These are phyloP conservation scores for Boletus smithii DNA, from an alignment of 1,284 basidiomycete species.

Conservation along the genomic window DNA sequence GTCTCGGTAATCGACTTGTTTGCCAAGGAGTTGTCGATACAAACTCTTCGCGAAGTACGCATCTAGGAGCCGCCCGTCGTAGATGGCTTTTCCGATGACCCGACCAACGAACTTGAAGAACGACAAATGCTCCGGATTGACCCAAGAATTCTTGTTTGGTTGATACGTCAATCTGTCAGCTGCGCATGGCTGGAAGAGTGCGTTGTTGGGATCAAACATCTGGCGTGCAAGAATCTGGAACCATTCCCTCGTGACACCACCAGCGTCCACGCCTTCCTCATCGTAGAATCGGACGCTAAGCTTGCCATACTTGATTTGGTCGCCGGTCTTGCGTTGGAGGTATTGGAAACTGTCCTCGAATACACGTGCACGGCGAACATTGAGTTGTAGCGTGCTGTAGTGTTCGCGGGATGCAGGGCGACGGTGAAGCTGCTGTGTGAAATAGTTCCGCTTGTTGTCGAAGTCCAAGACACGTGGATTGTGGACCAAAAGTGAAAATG, in stretches of 20 bases:
- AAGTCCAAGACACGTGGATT: constrained; percentile 98
- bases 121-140: constrained; percentile 91
- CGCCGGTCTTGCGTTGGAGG: constrained; percentile 86
- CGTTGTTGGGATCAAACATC: constrained; percentile 99
- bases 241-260: constrained; percentile 98
- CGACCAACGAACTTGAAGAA: constrained; percentile 99
- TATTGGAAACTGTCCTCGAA: constrained; percentile 97
- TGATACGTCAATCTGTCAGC: constrained; percentile 94
- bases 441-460: constrained; percentile 99
- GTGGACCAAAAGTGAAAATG: constrained; percentile 93
- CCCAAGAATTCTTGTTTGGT: constrained; percentile 92
- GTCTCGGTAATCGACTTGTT: constrained; percentile 89
- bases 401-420: constrained; percentile 79
- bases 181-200: constrained; percentile 95
- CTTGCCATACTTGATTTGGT: constrained; percentile 98
- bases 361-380: constrained; percentile 89
- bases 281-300: constrained; percentile 95
- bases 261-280: constrained; percentile 98
- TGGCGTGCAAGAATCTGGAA: constrained; percentile 96
- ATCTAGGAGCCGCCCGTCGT: constrained; percentile 93
- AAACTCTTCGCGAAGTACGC: constrained; percentile 97
- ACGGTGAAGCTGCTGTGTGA: constrained; percentile 93
- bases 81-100: constrained; percentile 95
- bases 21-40: constrained; percentile 90
- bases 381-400: constrained; percentile 83